Evolutionary conservation across 108 stramenopile species (phyloP).

Genomic region (Pelagomonas calceolata): DNA sequence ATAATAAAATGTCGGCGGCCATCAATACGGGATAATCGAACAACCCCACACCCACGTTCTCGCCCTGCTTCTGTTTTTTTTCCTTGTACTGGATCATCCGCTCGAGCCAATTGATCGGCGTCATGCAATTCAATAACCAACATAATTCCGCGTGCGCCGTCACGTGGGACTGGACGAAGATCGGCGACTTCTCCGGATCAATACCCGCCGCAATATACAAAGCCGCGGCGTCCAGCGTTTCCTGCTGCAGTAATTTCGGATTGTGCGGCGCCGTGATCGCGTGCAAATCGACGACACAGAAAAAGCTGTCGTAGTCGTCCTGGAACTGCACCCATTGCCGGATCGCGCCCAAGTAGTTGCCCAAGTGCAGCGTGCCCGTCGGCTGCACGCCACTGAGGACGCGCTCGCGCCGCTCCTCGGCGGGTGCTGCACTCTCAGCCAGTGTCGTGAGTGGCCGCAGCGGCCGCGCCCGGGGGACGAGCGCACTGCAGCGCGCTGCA

Average conservation of each 20-base stretch:
- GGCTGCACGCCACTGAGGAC: conserved; percentile 95
- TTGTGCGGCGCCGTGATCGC: conserved; percentile 96
- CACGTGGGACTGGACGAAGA: conserved; percentile 93
- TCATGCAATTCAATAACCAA: conserved; percentile 92
- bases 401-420: conserved; percentile 19
- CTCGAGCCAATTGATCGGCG: conserved; percentile 96
- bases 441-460: too few relatives aligned
- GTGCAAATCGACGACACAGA: conserved; percentile 97
- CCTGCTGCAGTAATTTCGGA: conserved; percentile 67
- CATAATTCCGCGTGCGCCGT: conserved; percentile 88
- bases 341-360: conserved; percentile 96
- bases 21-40: conserved; percentile 95
- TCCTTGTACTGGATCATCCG: conserved; percentile 99
- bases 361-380: conserved; percentile 88
- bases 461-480: too few relatives aligned
- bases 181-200: conserved; percentile 66
- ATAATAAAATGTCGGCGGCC: conserved; percentile 97
- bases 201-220: conserved; percentile 84
- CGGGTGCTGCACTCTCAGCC: too few relatives aligned
- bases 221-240: conserved; percentile 63
- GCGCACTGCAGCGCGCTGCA: too few relatives aligned
- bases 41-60: conserved; percentile 77
- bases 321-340: conserved; percentile 92
- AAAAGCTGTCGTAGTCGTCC: conserved; percentile 67
- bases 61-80: conserved; percentile 75